phyloP scores from a whole-genome alignment of 176 grass and related monocot genomes.

The Raddia guianensis region DNA sequence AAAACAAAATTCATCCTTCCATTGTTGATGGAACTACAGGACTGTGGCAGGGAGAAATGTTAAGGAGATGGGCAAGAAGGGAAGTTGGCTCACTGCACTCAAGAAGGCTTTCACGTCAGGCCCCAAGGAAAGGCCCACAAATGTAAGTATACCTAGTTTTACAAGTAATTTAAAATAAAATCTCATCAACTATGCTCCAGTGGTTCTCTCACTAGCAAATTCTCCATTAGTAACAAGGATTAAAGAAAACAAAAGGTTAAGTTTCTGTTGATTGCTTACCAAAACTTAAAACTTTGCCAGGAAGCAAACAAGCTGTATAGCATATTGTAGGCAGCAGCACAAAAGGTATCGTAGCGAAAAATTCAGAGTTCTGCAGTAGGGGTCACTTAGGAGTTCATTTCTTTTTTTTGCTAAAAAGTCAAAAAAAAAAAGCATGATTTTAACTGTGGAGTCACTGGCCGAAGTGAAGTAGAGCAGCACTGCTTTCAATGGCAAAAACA shows the following conservation, averaged over 20 bases:
- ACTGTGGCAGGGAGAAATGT: conserved; percentile 44
- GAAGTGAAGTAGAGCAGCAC: background rate
- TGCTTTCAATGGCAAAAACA: too few species aligned
- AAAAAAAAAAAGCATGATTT: background rate
- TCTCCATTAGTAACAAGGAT: background rate
- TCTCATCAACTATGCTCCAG: background rate
- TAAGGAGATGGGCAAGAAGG: conserved; percentile 96
- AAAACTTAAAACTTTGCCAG: background rate
- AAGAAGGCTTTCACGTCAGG: conserved; percentile 73
- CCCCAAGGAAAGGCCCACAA: conserved; percentile 68
- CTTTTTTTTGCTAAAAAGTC: background rate
- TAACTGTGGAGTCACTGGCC: background rate
- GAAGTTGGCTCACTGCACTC: conserved; percentile 81
- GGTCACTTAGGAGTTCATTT: background rate
- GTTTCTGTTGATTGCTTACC: background rate
- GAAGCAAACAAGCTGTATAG: conserved; percentile 25
- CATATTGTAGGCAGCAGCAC: background rate
- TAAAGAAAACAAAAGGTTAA: background rate
- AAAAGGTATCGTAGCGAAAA: conserved; percentile 19
- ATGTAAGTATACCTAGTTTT: conserved; percentile 50
- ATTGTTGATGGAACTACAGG: conserved; percentile 17
- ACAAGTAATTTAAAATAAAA: background rate
- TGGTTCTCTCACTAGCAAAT: background rate
- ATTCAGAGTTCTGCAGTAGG: background rate
- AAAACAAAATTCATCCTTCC: background rate